Conservation (phyloP, 23 red algal genomes). For the Gracilariopsis chorda region DNA sequence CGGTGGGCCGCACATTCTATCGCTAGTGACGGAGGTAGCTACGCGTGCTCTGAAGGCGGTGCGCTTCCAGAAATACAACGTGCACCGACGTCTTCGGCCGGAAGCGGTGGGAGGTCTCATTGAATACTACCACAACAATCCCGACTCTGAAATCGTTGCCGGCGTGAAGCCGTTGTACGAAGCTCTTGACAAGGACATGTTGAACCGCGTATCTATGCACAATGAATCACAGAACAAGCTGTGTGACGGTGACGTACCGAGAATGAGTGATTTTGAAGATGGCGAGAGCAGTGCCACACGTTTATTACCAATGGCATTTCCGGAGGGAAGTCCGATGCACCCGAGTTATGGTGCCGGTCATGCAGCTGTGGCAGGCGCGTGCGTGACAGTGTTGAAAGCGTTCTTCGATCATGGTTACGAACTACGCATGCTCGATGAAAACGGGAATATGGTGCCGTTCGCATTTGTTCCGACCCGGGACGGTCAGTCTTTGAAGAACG, state of each 20-base stretch:
- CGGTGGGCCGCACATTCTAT: conserved; percentile 61
- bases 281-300: neutral
- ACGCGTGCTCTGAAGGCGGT: conserved; percentile 74
- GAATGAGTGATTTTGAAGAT: neutral
- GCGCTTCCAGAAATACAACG: conserved; percentile 69
- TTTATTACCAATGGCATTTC: conserved; percentile 65
- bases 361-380: conserved; percentile 69
- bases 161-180: conserved; percentile 1
- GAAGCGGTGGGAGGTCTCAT: conserved; percentile 48
- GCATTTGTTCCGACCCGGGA: conserved; percentile 9
- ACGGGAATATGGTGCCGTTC: neutral
- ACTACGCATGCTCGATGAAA: neutral
- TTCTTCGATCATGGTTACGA: conserved; percentile 46
- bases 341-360: conserved; percentile 72
- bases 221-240: conserved; percentile 4
- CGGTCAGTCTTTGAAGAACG: neutral
- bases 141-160: neutral
- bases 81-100: conserved; percentile 59
- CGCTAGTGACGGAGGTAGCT: conserved; percentile 69
- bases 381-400: conserved; percentile 64
- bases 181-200: neutral
- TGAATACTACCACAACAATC: neutral
- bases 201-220: neutral
- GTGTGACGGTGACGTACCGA: neutral
- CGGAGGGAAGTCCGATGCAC: conserved; percentile 71